Evolutionary conservation across 345 rosid genomes (phyloP).

Genomic region (Durio zibethinus): DNA sequence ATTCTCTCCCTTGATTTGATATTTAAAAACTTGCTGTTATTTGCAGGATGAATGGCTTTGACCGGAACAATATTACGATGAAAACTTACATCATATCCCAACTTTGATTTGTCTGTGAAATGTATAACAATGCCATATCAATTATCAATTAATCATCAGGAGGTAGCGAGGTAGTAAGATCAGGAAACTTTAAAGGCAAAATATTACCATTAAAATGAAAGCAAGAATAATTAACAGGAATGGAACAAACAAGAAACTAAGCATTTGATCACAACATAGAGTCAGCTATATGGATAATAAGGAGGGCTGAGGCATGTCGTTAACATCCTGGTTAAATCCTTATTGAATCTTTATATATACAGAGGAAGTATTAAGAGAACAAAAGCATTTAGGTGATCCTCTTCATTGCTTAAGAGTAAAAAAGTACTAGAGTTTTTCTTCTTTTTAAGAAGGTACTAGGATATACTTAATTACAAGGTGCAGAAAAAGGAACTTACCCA

Average conservation of each 20-base stretch:
- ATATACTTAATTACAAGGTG: not conserved
- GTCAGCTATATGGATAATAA: not conserved
- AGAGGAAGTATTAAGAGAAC: conserved; percentile 2
- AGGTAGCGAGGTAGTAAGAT: not conserved
- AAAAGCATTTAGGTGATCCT: not conserved
- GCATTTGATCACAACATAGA: not conserved
- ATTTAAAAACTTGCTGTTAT: conserved; percentile 38
- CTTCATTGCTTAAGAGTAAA: not conserved
- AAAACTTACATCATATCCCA: conserved; percentile 22
- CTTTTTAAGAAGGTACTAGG: not conserved
- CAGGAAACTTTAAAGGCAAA: not conserved
- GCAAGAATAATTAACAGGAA: not conserved
- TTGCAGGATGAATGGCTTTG: conserved; percentile 38
- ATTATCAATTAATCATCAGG: conserved; percentile 10
- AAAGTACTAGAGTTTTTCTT: not conserved
- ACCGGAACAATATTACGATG: conserved; percentile 21
- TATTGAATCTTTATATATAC: not conserved
- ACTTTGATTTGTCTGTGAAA: conserved; percentile 60
- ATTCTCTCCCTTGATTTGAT: conserved; percentile 31
- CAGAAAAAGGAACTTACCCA: conserved; percentile 39
- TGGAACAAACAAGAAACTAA: not conserved
- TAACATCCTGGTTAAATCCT: not conserved
- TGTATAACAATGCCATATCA: conserved; percentile 19
- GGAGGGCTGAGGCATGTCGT: not conserved
- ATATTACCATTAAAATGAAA: not conserved